These are phyloP conservation scores for Ophiosphaerella korrae DNA, from an alignment of 2,329 filamentous ascomycete species.

Conservation along the genomic window DNA sequence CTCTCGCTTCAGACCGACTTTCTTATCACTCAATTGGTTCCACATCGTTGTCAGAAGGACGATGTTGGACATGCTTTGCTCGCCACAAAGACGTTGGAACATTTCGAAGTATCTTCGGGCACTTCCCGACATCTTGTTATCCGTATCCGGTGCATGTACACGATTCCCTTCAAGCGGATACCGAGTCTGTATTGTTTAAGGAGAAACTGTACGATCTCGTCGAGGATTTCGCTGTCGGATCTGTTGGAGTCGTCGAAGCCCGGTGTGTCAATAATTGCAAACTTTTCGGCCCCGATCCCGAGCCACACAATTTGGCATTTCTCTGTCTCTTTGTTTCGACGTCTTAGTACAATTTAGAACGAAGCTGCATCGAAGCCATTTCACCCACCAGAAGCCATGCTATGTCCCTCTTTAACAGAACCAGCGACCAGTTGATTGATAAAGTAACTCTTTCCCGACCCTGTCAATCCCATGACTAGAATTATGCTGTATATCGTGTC, in stretches of 20 bases:
- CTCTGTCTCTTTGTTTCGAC: neutral
- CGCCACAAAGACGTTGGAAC: too few relatives aligned
- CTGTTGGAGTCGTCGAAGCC: conserved; percentile 41
- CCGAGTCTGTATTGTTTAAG: conserved; percentile 29
- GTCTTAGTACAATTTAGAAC: too few relatives aligned
- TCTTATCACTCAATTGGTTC: conserved; percentile 16
- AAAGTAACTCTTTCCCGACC: conserved; percentile 37
- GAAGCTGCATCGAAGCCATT: too few relatives aligned
- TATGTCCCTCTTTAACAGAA: too few relatives aligned
- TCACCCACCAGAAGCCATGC: too few relatives aligned
- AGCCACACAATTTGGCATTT: conserved; percentile 6
- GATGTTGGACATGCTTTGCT: too few relatives aligned
- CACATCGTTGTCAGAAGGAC: conserved; percentile 26
- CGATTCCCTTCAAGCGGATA: conserved; percentile 35
- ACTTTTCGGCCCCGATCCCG: conserved; percentile 14
- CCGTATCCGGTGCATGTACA: conserved; percentile 45
- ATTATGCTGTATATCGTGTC: neutral
- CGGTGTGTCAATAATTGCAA: conserved; percentile 41
- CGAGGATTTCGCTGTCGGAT: conserved; percentile 37
- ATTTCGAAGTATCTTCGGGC: too few relatives aligned
- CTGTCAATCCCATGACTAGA: conserved; percentile 35
- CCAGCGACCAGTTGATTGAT: conserved; percentile 28
- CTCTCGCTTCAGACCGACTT: neutral
- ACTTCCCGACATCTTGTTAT: too few relatives aligned
- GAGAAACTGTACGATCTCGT: conserved; percentile 32